These are phyloP conservation scores for Fusarium gaditjirri DNA, from an alignment of 2,329 filamentous ascomycete species.

Conservation along the genomic window DNA sequence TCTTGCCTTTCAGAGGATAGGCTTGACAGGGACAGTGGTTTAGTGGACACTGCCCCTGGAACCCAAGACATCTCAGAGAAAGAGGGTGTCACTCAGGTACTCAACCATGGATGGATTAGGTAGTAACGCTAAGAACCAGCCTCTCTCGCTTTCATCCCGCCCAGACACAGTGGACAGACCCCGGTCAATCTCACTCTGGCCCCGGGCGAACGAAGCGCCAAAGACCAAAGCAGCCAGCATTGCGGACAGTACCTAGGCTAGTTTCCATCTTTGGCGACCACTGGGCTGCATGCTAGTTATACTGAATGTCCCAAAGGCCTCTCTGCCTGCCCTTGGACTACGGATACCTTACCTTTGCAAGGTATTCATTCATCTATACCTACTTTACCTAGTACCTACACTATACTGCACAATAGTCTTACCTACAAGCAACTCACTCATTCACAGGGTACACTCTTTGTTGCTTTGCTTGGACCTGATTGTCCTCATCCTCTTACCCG, in stretches of 20 bases:
- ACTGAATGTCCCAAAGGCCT: neutral
- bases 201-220: constrained; percentile 33
- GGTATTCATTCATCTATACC: neutral
- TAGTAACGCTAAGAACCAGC: neutral
- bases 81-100: neutral
- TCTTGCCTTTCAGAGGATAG: neutral
- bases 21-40: neutral
- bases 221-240: constrained; percentile 34
- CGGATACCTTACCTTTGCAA: no score
- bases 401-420: neutral
- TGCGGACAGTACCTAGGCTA: constrained; percentile 24
- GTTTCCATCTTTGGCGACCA: constrained; percentile 31
- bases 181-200: constrained; percentile 23
- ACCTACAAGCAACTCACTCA: neutral
- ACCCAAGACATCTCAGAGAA: neutral
- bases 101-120: neutral
- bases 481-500: neutral
- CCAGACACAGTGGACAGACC: constrained; percentile 11
- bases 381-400: neutral
- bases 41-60: neutral
- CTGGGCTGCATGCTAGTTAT: constrained; percentile 8
- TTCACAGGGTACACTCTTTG: neutral
- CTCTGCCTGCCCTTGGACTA: neutral
- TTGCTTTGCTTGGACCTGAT: neutral
- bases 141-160: constrained; percentile 6